A percentile compares a stretch with the other conserved stretches of the same genome.
phyloP scores from a whole-genome alignment of 1,284 basidiomycete species.

The Puccinia novopanici region DNA sequence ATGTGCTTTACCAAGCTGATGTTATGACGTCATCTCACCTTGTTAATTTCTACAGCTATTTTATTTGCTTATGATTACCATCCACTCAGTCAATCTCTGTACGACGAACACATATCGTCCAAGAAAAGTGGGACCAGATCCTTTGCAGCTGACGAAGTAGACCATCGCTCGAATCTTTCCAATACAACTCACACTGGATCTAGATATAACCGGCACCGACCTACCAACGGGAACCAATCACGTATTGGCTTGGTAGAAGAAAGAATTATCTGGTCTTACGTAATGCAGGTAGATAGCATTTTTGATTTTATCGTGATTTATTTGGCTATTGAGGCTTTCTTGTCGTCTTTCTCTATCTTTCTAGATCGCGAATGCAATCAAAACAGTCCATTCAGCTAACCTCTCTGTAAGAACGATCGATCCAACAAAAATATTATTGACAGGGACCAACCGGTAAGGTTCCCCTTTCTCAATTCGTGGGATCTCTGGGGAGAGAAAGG shows the following conservation, averaged over 20 bases:
- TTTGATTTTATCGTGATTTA: neutral
- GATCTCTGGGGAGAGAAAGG: neutral
- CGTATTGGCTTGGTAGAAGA: slow-evolving; percentile 67
- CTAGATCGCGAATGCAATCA: slow-evolving; percentile 76
- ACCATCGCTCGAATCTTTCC: slow-evolving; percentile 29
- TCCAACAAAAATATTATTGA: slow-evolving; percentile 81
- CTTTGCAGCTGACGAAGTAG: slow-evolving; percentile 45
- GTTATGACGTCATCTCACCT: neutral
- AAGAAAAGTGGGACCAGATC: slow-evolving; percentile 58
- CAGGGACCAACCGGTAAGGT: slow-evolving; percentile 78
- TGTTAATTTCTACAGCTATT: slow-evolving; percentile 67
- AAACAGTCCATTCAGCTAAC: slow-evolving; percentile 77
- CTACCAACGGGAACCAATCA: slow-evolving; percentile 53
- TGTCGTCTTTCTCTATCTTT: neutral
- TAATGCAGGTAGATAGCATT: slow-evolving; percentile 67
- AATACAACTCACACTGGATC: slow-evolving; percentile 34
- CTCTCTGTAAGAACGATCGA: slow-evolving; percentile 82
- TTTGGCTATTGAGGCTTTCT: neutral
- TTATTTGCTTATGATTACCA: slow-evolving; percentile 92
- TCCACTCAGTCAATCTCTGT: slow-evolving; percentile 79
- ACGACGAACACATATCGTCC: slow-evolving; percentile 67
- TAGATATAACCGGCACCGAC: slow-evolving; percentile 40
- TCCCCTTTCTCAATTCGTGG: neutral
- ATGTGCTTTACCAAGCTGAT: neutral
- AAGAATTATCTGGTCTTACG: slow-evolving; percentile 87